Evolutionary conservation across 2,329 filamentous ascomycete species (phyloP), one percentile per base, ranked within the genome.

Genomic region (Pleurostoma richardsiae): DNA sequence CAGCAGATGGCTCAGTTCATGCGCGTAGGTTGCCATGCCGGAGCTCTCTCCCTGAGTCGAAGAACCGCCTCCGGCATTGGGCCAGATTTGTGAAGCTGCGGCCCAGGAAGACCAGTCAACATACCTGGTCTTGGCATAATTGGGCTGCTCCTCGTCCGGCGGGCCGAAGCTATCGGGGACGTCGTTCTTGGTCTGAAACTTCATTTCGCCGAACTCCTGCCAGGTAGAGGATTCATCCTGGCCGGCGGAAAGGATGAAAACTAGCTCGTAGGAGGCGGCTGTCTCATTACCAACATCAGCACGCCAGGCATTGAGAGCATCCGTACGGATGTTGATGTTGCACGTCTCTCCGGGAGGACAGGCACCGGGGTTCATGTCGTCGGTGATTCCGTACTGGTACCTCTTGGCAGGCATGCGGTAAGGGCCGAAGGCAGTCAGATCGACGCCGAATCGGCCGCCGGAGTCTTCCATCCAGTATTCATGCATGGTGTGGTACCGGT

Each of bases 391-490:
- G 43, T 79, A 78, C 52, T 77, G 72, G 47, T 70, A 78, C 2
- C 67, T 67, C 29, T 65, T 61, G 3, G 59, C 58, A 1, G 75
- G 76, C 58, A 79, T 61, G n/a, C 62, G 61, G 48, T 79, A 79
- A 0, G 73, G 65, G 0, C 76, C 76, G 47, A 77, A 79, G 0
- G 70, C 69, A 0, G 74, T 77, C 56, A 79, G 52, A 47, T 78
- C 71, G 6, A 78, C 75, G 10, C 76, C 76, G 48, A 71, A 79
- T 19, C 70, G 66, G 3, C 76, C 75, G 10, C 66, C 70, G 1
- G 73, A 76, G 56, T 79, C 75, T 44, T 74, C 74, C 74, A 78
- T 79, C 75, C 76, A 79, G 54, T 79, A 79, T 57, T 79, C 74
- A 49, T 79, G 75, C 3, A 79, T 60, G 3, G 76, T 79, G 49